Evolutionary conservation across 352 stramenopile genomes (phyloP), one percentile per base, ranked within the genome.

Genomic region (Pythium sp.): DNA sequence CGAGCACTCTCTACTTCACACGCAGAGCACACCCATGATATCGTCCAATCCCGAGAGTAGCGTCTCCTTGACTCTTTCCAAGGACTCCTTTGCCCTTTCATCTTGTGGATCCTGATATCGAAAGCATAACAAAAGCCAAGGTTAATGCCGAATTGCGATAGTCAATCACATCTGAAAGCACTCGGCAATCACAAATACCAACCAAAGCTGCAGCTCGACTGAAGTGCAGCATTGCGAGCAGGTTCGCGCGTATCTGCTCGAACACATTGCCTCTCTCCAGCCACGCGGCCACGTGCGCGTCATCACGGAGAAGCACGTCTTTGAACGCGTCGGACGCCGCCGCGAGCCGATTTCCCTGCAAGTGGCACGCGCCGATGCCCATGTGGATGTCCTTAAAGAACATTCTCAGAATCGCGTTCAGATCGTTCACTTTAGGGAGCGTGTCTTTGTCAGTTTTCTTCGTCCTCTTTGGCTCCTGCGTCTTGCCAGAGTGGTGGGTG

Each of bases 211-310:
- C 76, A 14, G 89, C 79, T 26, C 82, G 76, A 43, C 76, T 89
- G 64, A 77, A 93, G 49, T 93, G 85, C n/a, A 93, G 58, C 80
- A 89, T 83, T 1, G 85, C 85, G 18, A 93, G 70, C 34, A 93
- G 58, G 43, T 60, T 46, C 58, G 65, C 58, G 75, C 73, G 71
- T 77, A 93, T 86, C 0, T 43, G 43, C 59, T 91, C 82, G 67
- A 93, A 93, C 8, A 75, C 68, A 67, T 71, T 41, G 0, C 85
- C 85, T 65, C 85, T 72, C 59, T 79, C 72, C 6, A 86, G 30
- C 85, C 85, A 93, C 60, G 82, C 81, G 0, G 28, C 18, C 4
- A 86, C 12, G 58, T 91, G 69, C 14, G 49, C 62, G 18, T 86
- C 74, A 51, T 91, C 82, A 30, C 78, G 67, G 22, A 91, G 59